Evolutionary conservation across 306 rosid species (phyloP).

Genomic region (Rosa chinensis): DNA sequence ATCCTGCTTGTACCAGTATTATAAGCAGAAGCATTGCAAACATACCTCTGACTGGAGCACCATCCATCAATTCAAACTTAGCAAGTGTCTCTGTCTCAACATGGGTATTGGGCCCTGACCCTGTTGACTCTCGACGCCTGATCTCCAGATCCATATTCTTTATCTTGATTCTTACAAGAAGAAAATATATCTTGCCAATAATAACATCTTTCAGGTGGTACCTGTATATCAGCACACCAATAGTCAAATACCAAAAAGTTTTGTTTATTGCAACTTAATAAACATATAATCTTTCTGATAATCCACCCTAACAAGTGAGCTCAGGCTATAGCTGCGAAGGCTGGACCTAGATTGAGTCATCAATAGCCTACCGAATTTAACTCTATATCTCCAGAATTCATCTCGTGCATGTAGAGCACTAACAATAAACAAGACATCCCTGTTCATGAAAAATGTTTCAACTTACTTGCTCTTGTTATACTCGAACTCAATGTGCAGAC

Average conservation of each 20-base stretch:
- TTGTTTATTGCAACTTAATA: not conserved
- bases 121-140: slow-evolving; percentile 95
- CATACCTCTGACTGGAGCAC: slow-evolving; percentile 98
- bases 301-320: not conserved
- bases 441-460: slow-evolving; percentile 22
- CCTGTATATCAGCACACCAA: slow-evolving; percentile 45
- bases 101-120: slow-evolving; percentile 96
- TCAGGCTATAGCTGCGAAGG: not conserved
- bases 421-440: slow-evolving; percentile 16
- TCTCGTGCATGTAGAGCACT: slow-evolving; percentile 7
- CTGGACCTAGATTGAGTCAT: not conserved
- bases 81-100: slow-evolving; percentile 99
- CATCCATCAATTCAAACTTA: slow-evolving; percentile 97
- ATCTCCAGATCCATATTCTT: slow-evolving; percentile 99
- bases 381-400: slow-evolving; percentile 22
- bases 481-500: slow-evolving; percentile 96
- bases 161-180: slow-evolving; percentile 97
- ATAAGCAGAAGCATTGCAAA: slow-evolving; percentile 14
- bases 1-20: not conserved
- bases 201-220: slow-evolving; percentile 96
- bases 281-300: not conserved
- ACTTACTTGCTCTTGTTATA: slow-evolving; percentile 98
- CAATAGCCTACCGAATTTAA: not conserved
- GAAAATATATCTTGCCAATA: slow-evolving; percentile 92
- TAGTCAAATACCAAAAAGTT: slow-evolving; percentile 10